A percentile compares a stretch with the other conserved stretches of the same genome.
Evolutionary conservation across 345 rosid species (phyloP).

Genomic region (Fremontodendron californicum): DNA sequence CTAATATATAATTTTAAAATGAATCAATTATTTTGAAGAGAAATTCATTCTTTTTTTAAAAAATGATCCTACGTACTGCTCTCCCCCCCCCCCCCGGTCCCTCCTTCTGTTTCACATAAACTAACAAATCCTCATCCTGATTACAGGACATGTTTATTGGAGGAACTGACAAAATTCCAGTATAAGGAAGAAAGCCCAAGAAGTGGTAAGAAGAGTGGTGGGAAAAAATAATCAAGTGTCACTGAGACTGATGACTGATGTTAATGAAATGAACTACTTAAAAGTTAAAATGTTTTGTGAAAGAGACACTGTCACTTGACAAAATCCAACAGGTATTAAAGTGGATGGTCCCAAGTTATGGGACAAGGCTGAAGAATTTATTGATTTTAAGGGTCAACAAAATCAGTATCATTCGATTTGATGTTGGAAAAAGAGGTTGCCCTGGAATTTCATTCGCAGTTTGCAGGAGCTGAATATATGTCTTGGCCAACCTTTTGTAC

Average conservation of each 20-base stretch:
- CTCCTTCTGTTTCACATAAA: too few relatives aligned
- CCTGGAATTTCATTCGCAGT: too few relatives aligned
- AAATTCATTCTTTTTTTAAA: too few relatives aligned
- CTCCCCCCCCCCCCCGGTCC: too few relatives aligned
- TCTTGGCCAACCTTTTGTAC: constrained; percentile 4
- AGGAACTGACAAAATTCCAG: constrained; percentile 5
- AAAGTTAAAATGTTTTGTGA: not conserved
- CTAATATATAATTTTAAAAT: too few relatives aligned
- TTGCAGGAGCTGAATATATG: constrained; percentile 9
- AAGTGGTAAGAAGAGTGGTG: constrained; percentile 10
- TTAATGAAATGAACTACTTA: not conserved
- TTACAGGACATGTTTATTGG: constrained; percentile 12
- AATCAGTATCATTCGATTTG: not conserved
- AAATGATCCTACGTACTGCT: too few relatives aligned
- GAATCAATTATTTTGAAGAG: too few relatives aligned
- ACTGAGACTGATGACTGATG: not conserved
- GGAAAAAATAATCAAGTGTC: not conserved
- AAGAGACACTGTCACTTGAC: constrained; percentile 2
- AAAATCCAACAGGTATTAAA: not conserved
- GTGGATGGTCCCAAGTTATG: constrained; percentile 31
- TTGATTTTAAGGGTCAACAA: not conserved
- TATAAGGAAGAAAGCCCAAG: not conserved
- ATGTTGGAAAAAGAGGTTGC: not conserved
- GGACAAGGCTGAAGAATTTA: constrained; percentile 42
- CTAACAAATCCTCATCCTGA: too few relatives aligned